These are phyloP conservation scores for Colletotrichum gloeosporioides DNA, from an alignment of 2,329 filamentous ascomycete species.

Conservation along the genomic window DNA sequence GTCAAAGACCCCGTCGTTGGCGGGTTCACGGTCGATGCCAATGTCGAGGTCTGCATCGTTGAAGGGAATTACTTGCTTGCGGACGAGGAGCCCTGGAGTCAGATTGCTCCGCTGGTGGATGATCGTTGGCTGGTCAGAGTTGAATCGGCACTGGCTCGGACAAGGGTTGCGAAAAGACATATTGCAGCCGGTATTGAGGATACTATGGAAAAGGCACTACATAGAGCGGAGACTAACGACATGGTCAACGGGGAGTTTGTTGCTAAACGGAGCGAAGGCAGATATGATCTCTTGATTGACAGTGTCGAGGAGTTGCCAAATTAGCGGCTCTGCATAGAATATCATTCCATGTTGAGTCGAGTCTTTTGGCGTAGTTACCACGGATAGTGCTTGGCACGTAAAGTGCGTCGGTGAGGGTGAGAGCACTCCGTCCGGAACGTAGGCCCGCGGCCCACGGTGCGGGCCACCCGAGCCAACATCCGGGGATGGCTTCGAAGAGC, in stretches of 20 bases:
- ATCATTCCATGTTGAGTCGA: neutral
- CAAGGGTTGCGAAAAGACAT: constrained; percentile 29
- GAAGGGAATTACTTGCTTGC: constrained; percentile 57
- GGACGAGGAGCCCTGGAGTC: constrained; percentile 49
- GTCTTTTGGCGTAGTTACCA: too few species aligned
- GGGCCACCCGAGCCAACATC: neutral
- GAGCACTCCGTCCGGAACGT: neutral
- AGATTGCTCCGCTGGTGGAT: constrained; percentile 49
- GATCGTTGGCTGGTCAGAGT: constrained; percentile 41
- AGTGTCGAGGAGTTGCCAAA: constrained; percentile 27
- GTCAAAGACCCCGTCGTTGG: constrained; percentile 48
- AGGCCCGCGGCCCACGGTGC: neutral
- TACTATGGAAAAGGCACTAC: constrained; percentile 25
- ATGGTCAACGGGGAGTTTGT: constrained; percentile 30
- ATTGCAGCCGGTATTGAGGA: constrained; percentile 32
- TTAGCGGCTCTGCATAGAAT: neutral
- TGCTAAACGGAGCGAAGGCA: constrained; percentile 25
- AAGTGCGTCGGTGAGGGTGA: neutral
- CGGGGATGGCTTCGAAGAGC: neutral
- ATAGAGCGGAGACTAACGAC: constrained; percentile 32
- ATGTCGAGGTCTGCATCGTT: constrained; percentile 37
- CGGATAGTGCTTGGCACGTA: neutral
- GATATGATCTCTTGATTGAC: constrained; percentile 31
- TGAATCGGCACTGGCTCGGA: constrained; percentile 23
- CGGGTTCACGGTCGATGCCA: neutral